Evolutionary conservation across 2,329 filamentous ascomycete species (phyloP), one percentile per base, ranked within the genome.

Genomic region (Claviceps citrina): DNA sequence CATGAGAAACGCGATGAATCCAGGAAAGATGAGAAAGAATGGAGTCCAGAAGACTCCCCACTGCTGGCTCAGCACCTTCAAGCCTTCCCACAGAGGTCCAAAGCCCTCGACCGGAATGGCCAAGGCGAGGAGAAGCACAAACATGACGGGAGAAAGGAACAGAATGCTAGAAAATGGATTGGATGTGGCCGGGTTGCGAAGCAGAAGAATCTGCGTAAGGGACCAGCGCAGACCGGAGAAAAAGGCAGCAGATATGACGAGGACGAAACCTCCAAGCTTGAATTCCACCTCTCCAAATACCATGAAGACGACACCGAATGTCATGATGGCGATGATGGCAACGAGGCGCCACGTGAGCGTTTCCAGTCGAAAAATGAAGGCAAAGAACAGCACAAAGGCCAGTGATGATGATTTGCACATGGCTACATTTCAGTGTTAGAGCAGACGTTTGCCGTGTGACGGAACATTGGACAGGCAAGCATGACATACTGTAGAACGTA

Each of bases 381-480:
- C 91, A 57, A 98, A 98, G 36, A 94, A 61, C 18, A 98, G 78
- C 40, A 98, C 91, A 56, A 96, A 98, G 33, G 84, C 87, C 18
- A 98, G 73, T 13, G 89, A 84, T 8, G 87, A 95, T 5, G 89
- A 96, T 71, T 98, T 98, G 65, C 91, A 96, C 91, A 98, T 96
- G 44, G 91, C 77, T 81, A 46, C 4, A 16, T 18, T 20, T 13
- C 10, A 12, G 6, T 28, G 48, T 58, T 45, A 60, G 54, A 25
- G 6, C 19, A 33, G 13, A 18, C 6, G 22, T 8, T 18, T 35
- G 16, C 24, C 20, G 15, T 25, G 12, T 8, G 5, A 16, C 9
- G n/a, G 19, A 5, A 10, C 7, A 27, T 30, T 7, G 6, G 16
- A 9, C 12, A 4, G 10, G 20, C 15, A 15, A 19, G 8, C 3